Evolutionary conservation across 768 basidiomycete genomes (phyloP).

Genomic region (Suillus lakei): DNA sequence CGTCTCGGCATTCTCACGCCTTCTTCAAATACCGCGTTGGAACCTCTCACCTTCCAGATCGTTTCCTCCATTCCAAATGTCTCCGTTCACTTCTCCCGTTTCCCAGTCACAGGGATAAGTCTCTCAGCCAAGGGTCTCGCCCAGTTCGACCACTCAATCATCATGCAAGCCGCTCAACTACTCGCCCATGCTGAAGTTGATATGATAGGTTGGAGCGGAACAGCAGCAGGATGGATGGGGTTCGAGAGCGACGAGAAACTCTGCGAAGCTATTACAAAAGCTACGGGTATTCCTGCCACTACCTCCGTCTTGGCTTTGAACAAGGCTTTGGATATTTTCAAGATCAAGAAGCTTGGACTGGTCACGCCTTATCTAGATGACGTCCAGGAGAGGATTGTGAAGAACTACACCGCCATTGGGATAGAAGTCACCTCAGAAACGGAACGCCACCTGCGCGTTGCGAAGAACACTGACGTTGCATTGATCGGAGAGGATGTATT

Average conservation of each 20-base stretch:
- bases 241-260: not conserved
- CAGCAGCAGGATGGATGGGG: slow-evolving; percentile 3
- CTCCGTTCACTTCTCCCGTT: slow-evolving; percentile 4
- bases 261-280: not conserved
- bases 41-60: slow-evolving; percentile 4
- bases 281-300: not conserved
- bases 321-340: slow-evolving; percentile 1
- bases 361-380: slow-evolving; percentile 4
- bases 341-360: slow-evolving; percentile 4
- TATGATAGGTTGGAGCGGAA: slow-evolving; percentile 6
- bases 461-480: not conserved
- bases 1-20: slow-evolving; percentile 5
- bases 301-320: slow-evolving; percentile 5
- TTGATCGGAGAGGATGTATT: not conserved
- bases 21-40: slow-evolving; percentile 2
- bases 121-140: slow-evolving; percentile 1
- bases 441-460: not conserved
- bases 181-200: slow-evolving; percentile 4
- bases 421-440: not conserved
- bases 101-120: not conserved
- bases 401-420: not conserved
- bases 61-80: slow-evolving; percentile 1
- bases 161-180: not conserved
- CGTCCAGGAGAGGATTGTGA: slow-evolving; percentile 3
- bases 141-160: slow-evolving; percentile 1